Conservation (phyloP, 345 rosid genomes). For the Clausena lansium region DNA sequence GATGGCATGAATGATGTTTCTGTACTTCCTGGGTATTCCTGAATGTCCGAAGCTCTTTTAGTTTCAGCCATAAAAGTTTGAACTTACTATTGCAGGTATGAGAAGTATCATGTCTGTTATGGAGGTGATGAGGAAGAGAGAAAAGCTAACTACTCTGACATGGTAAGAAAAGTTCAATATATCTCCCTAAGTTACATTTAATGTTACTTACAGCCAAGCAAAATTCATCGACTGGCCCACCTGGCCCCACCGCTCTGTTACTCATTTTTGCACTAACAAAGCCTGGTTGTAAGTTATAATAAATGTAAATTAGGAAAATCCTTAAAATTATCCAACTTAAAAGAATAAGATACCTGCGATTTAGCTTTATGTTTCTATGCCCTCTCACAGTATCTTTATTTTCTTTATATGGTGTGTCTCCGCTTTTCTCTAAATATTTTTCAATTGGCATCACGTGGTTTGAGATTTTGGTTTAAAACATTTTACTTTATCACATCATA, state of each 20-base stretch:
- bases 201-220: no score
- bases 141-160: slow-evolving; percentile 81
- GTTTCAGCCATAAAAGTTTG: slow-evolving; percentile 1
- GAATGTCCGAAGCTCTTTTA: not conserved
- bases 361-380: not conserved
- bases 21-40: not conserved
- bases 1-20: not conserved
- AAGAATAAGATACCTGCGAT: not conserved
- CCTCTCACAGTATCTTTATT: not conserved
- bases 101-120: slow-evolving; percentile 73
- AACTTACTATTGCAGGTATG: slow-evolving; percentile 61
- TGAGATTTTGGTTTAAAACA: not conserved
- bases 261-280: no score
- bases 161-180: slow-evolving; percentile 46
- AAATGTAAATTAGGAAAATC: no score
- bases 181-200: not conserved
- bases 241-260: no score
- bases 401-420: not conserved
- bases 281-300: no score
- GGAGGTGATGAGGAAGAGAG: slow-evolving; percentile 94
- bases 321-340: not conserved
- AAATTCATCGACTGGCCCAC: no score
- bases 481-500: not conserved
- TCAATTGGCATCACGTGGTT: not conserved
- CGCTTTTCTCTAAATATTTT: not conserved